Conservation (phyloP, 2,329 filamentous ascomycete species). For the Aspergillus sp. region DNA sequence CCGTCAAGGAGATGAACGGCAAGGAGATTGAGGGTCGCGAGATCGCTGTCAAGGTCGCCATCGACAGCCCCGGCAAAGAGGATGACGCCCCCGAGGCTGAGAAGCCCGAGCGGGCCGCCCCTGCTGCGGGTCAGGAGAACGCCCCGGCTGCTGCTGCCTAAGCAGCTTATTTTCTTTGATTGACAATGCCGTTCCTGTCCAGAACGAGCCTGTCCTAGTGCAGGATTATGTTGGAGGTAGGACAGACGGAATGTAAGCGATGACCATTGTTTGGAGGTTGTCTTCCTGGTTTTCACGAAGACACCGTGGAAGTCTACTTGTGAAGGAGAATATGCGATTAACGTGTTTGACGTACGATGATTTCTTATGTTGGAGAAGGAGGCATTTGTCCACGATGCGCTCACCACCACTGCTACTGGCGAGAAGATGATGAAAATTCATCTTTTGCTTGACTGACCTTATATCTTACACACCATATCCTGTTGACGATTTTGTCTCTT, state of each 20-base stretch:
- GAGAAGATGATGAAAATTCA: conserved; percentile 4
- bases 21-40: conserved; percentile 98
- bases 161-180: conserved; percentile 15
- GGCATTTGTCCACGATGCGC: conserved; percentile 12
- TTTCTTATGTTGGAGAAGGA: conserved; percentile 3
- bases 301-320: too few species aligned
- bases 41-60: conserved; percentile 99
- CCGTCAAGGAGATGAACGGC: conserved; percentile 96
- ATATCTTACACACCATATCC: conserved; percentile 1
- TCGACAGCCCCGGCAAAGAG: conserved; percentile 99
- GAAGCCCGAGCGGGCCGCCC: conserved; percentile 34
- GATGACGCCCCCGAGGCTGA: conserved; percentile 60
- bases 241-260: conserved; percentile 7
- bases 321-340: neutral
- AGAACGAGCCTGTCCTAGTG: conserved; percentile 9
- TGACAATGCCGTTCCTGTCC: conserved; percentile 17
- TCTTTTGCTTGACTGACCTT: conserved; percentile 12
- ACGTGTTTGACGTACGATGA: conserved; percentile 1
- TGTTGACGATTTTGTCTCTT: conserved; percentile 29
- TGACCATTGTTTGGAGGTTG: conserved; percentile 16
- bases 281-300: conserved; percentile 14
- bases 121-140: conserved; percentile 34
- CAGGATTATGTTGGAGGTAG: conserved; percentile 6
- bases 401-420: conserved; percentile 9
- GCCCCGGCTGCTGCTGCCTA: conserved; percentile 33